Evolutionary conservation across 805 yeast species (phyloP), one percentile per base, ranked within the genome.

Genomic region (Jamesozyma gamospora): DNA sequence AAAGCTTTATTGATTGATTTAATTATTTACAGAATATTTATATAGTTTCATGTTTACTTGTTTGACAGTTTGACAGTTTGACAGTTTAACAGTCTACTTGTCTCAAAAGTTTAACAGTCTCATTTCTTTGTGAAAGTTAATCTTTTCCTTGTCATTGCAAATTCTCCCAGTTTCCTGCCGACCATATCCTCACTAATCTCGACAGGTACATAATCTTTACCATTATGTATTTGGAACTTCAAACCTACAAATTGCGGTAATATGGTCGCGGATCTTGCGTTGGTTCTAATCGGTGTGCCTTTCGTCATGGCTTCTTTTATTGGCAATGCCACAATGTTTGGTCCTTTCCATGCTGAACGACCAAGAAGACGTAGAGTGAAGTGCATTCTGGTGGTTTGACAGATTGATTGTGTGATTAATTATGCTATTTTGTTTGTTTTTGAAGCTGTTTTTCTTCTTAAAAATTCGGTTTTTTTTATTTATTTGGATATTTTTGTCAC

Each of bases 211-310:
- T 88, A 92, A 51, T 86, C 94, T 57, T 82, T 84, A 24, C 98
- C 98, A 63, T 92, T 92, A 65, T 92, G 98, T 28, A 92, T 84
- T 63, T 92, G 95, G 62, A 92, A 92, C 52, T 79, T 82, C 41
- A 92, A 69, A 4, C 98, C 98, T 27, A 92, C 95, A 64, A 92
- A 90, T 58, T 86, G 94, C 16, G 98, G 98, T 36, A 92, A 67
- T 40, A 92, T 84, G 15, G 97, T 92, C 57, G 97, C 92, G 28
- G 90, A 69, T 60, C 98, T 75, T 32, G 96, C 96, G 52, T 87
- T 85, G n/a, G 98, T 92, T 65, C 96, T 74, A 45, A 92, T 84
- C 3, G 97, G 95, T 2, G 84, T 73, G 15, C 83, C 83, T 39
- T 79, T 79, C 47, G 77, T 75, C 44, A 79, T 65, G 26, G 97